These are phyloP conservation scores for Rhododendron simsii DNA, from an alignment of 148 eudicot species.

Conservation along the genomic window DNA sequence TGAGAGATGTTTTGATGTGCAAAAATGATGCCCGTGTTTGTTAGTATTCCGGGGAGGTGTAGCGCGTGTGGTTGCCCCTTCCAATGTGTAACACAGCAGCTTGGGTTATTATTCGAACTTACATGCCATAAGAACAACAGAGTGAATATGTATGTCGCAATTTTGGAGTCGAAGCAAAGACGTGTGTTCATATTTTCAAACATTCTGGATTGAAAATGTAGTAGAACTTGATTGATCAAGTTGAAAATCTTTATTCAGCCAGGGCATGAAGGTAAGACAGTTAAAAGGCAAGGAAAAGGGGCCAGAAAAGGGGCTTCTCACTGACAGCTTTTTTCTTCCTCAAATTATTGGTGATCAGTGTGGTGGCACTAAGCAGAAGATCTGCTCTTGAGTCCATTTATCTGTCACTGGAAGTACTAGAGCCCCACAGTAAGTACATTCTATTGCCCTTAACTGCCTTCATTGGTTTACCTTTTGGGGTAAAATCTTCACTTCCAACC, in stretches of 20 bases:
- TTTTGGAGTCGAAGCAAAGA: background rate
- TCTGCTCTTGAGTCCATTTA: background rate
- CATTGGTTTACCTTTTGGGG: background rate
- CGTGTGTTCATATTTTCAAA: background rate
- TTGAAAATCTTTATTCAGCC: slow-evolving; percentile 1
- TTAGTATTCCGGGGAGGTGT: background rate
- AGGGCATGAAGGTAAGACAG: background rate
- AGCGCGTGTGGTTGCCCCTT: background rate
- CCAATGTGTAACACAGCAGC: background rate
- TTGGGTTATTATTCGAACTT: background rate
- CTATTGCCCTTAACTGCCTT: background rate
- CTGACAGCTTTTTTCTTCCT: background rate
- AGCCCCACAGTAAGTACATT: background rate
- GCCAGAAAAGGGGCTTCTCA: background rate
- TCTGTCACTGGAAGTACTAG: background rate
- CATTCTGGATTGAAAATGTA: background rate
- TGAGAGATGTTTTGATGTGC: background rate
- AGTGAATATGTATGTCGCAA: background rate
- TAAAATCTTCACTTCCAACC: background rate
- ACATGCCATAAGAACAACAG: background rate
- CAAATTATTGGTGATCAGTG: background rate
- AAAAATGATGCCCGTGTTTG: background rate
- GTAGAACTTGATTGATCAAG: background rate
- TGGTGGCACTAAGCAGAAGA: background rate
- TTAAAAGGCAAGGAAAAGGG: background rate